Evolutionary conservation across 2,329 filamentous ascomycete species (phyloP), one percentile per base, ranked within the genome.

Genomic region (Dactylellina cionopaga): DNA sequence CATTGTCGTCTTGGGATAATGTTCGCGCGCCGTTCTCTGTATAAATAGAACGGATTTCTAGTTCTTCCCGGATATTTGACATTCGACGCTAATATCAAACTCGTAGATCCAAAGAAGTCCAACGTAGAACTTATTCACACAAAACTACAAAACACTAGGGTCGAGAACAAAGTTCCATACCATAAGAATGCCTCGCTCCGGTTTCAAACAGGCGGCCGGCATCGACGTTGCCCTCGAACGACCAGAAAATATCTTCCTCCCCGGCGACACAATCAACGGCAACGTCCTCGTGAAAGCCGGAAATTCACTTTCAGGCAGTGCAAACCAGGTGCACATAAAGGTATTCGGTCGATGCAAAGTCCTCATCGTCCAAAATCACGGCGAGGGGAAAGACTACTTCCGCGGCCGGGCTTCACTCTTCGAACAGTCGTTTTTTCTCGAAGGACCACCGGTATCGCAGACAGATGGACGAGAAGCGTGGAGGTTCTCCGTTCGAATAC

Each of bases 341-440:
- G 17, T 72, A 1, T 65, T 59, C 46, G 68, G 52, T n/a, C 51
- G 68, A 6, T 56, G 44, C 13, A 72, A 72, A 37, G 68, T 72
- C 15, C 49, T 72, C 19, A 65, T 72, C 17, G 31, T 65, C 10
- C 59, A 33, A 25, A 65, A 39, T 25, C 54, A 29, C 10, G 68
- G 68, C 15, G 52, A 72, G 49, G 52, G 59, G 11, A 65, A 60
- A 15, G 68, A 72, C 25, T 65, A 65, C 22, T 72, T 37, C 31
- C 68, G 68, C n/a, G 68, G 68, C 13, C 59, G 68, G 3, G 52
- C 59, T 15, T 29, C 54, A 2, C n/a, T 72, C 1, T 72, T 72
- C 25, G 35, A 72, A n/a, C 9, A 46, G 24, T n/a, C 24, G 1
- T 52, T 54, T 9, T 65, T 22, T n/a, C 29, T 72, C 1, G 59